phyloP scores from a whole-genome alignment of 1,284 basidiomycete genomes.

The Melampsora americana region DNA sequence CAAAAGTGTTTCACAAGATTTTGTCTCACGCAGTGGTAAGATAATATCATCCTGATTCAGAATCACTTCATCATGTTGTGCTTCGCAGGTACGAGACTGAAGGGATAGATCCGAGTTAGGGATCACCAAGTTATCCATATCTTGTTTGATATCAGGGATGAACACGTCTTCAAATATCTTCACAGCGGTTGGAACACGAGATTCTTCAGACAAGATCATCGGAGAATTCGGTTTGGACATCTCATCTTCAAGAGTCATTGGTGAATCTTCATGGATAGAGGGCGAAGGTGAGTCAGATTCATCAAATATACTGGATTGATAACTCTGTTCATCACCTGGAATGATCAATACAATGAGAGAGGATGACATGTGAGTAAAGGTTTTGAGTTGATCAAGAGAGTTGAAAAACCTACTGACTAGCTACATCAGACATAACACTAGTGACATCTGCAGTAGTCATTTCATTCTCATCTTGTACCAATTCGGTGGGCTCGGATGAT shows the following conservation, averaged over 20 bases:
- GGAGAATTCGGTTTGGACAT: background rate
- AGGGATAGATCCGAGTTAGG: background rate
- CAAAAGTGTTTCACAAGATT: background rate
- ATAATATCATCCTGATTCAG: background rate
- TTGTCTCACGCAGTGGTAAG: background rate
- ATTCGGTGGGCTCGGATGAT: background rate
- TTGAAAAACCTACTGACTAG: conserved; percentile 6
- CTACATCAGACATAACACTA: background rate
- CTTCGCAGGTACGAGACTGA: background rate
- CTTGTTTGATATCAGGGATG: background rate
- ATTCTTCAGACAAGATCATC: background rate
- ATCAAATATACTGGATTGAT: background rate
- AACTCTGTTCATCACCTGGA: background rate
- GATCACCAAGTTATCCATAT: background rate
- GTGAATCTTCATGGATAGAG: background rate
- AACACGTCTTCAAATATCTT: background rate
- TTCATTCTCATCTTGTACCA: background rate
- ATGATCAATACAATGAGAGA: background rate
- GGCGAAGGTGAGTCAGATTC: background rate
- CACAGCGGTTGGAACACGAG: background rate
- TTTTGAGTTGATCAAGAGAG: background rate
- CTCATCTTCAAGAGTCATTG: background rate
- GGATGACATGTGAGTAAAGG: background rate
- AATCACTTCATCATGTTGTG: background rate
- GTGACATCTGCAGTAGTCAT: background rate